These are phyloP conservation scores for Aspergillus baeticus DNA, from an alignment of 495 filamentous ascomycete species.

Conservation along the genomic window DNA sequence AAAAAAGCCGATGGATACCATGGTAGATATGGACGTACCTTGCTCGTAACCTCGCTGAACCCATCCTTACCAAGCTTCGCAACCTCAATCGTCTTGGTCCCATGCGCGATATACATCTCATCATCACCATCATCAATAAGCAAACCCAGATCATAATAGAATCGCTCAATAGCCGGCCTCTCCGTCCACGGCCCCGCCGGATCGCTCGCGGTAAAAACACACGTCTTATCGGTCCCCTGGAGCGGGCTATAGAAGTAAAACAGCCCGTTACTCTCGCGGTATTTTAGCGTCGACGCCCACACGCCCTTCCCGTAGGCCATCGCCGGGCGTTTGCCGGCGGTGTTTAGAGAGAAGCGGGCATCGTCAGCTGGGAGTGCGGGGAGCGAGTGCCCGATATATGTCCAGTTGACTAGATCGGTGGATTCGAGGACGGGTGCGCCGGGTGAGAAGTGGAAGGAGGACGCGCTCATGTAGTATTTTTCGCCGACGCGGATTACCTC, in stretches of 20 bases:
- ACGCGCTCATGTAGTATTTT: conserved; percentile 55
- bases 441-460: conserved; percentile 56
- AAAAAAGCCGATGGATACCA: no score
- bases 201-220: conserved; percentile 48
- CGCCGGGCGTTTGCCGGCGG: no score
- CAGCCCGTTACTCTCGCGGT: conserved; percentile 40
- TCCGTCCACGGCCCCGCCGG: conserved; percentile 41
- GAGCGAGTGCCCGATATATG: conserved; percentile 52
- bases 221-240: conserved; percentile 38
- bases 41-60: conserved; percentile 36
- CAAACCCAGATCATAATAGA: conserved; percentile 60
- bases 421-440: conserved; percentile 60
- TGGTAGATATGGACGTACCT: no score
- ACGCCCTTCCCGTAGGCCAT: conserved; percentile 52
- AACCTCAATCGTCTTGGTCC: conserved; percentile 42
- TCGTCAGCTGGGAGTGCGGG: conserved; percentile 46
- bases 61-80: conserved; percentile 50
- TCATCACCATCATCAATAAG: conserved; percentile 56
- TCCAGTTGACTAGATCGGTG: conserved; percentile 58
- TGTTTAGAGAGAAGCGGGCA: conserved; percentile 45
- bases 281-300: conserved; percentile 54
- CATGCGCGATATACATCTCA: conserved; percentile 48
- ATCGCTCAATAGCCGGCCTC: conserved; percentile 33
- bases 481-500: conserved; percentile 45
- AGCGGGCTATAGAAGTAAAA: conserved; percentile 62